These are phyloP conservation scores for Eimeria brunetti DNA, from an alignment of 169 alveolate genomes.

Conservation along the genomic window DNA sequence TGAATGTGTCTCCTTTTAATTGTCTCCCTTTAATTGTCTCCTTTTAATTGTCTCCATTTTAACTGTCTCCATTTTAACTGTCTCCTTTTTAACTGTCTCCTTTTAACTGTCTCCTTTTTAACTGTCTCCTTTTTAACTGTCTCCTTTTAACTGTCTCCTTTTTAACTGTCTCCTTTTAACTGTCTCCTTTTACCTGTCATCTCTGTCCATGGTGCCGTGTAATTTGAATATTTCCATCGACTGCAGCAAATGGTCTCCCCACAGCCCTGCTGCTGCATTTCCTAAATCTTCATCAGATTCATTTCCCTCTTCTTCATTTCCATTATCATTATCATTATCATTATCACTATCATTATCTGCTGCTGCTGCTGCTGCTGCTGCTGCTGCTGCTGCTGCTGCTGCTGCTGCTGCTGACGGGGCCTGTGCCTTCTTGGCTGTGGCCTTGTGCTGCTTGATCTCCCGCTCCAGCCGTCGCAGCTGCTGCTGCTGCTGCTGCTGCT, in stretches of 20 bases:
- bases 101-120: neutral
- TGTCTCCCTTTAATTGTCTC: neutral
- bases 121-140: too few relatives aligned
- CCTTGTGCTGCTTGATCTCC: neutral
- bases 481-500: neutral
- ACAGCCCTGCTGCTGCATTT: too few relatives aligned
- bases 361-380: neutral
- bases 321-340: neutral
- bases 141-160: too few relatives aligned
- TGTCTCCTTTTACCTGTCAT: constrained; percentile 57
- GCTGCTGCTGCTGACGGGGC: neutral
- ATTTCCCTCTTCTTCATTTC: neutral
- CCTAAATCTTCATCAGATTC: neutral
- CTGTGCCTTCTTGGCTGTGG: neutral
- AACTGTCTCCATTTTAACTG: too few relatives aligned
- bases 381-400: neutral
- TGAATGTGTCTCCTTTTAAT: too few relatives aligned
- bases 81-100: too few relatives aligned
- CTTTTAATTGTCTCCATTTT: too few relatives aligned
- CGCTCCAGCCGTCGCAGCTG: neutral
- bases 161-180: too few relatives aligned
- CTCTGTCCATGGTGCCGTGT: constrained; percentile 70
- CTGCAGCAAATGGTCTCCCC: constrained; percentile 20
- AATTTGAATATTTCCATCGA: constrained; percentile 20
- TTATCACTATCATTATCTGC: neutral